Evolutionary conservation across 352 stramenopile species (phyloP), one percentile per base, ranked within the genome.

Genomic region (Nothophytophthora sp.): DNA sequence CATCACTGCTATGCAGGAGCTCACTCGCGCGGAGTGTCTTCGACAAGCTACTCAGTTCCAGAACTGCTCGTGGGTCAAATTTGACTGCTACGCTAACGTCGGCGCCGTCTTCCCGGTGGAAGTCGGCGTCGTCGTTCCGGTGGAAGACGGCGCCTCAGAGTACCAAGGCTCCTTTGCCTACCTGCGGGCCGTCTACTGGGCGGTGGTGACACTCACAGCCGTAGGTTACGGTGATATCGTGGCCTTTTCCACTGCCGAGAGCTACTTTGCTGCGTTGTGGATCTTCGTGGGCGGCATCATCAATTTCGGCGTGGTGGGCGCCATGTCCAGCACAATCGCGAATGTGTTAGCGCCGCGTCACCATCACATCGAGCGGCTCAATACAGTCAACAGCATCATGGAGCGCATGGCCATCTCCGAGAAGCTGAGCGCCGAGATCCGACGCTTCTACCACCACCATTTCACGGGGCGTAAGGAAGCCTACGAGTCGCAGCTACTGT

Each of bases 171-270:
- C 62, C 4, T 91, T 91, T 40, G 76, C 81, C 0, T 91, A 90
- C 45, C 32, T 90, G 7, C 78, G 83, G 2, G 86, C 83, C 0
- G 52, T 93, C 0, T 92, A 92, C 30, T 93, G 83, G 81, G 70
- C 78, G 1, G 75, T 92, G 1, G 80, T 90, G 2, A 79, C 83
- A 0, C 48, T 93, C 0, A 92, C 83, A 0, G 70, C 58, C 1
- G 80, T 93, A 1, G 83, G 83, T 0, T 93, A 92, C 36, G 83
- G 83, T 7, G 78, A 90, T 30, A 90, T 92, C 9, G 67, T 76
- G 5, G 78, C 83, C 0, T 92, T 82, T 35, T 88, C 83, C 2
- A 93, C 83, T 1, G 48, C 66, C 0, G 81, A 93, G 43, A 90
- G 67, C 27, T 79, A 80, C 19, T 92, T 88, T 28, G 81, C 83